Evolutionary conservation across 176 grass and related monocot genomes (phyloP).

Genomic region (Guadua angustifolia): DNA sequence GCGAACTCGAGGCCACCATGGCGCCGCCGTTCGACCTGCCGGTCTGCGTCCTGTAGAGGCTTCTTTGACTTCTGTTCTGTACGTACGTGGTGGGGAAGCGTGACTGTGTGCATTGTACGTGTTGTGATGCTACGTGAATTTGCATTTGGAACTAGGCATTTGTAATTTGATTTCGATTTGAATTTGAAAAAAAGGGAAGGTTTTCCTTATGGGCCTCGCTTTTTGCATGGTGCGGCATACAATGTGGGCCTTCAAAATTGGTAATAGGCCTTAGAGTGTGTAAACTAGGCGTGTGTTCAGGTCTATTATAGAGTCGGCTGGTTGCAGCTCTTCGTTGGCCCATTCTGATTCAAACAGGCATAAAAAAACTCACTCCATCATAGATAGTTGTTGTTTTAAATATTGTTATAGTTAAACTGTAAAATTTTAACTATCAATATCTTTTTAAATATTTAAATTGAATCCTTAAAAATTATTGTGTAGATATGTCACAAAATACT

Average conservation of each 20-base stretch:
- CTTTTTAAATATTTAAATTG: too few species aligned
- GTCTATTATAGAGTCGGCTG: neutral
- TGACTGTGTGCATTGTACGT: constrained; percentile 16
- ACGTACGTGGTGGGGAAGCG: constrained; percentile 2
- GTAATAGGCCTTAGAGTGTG: neutral
- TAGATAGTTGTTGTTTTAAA: too few species aligned
- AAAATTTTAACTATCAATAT: too few species aligned
- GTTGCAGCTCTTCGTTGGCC: neutral
- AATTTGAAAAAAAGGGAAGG: constrained; percentile 27
- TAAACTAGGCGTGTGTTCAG: neutral
- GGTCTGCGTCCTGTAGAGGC: constrained; percentile 41
- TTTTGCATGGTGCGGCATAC: neutral
- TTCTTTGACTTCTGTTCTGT: constrained; percentile 29
- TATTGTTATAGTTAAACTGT: too few species aligned
- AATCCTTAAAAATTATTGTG: too few species aligned
- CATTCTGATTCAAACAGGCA: neutral
- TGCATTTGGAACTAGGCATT: constrained; percentile 35
- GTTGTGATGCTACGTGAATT: constrained; percentile 10
- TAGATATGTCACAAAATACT: too few species aligned
- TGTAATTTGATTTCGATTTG: constrained; percentile 46
- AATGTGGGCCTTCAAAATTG: neutral
- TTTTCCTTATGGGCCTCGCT: neutral
- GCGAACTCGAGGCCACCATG: constrained; percentile 53
- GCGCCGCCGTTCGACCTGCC: constrained; percentile 81
- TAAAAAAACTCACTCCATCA: neutral